A percentile compares a stretch with the other conserved stretches of the same genome.
These are phyloP conservation scores for Eucalyptus lansdowneana DNA, from an alignment of 345 rosid species.

Conservation along the genomic window DNA sequence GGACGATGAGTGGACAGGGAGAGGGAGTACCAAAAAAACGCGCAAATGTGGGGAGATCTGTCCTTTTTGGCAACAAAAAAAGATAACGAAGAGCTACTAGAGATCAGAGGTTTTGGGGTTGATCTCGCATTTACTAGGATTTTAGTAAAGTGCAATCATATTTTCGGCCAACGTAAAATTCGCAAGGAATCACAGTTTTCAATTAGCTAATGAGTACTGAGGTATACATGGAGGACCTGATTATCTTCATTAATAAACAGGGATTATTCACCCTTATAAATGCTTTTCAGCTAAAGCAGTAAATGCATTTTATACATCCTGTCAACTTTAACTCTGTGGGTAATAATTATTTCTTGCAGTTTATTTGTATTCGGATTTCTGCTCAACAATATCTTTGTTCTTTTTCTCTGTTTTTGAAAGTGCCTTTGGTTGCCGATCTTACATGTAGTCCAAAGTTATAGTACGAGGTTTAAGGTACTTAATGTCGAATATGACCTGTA, in stretches of 20 bases:
- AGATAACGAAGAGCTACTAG: neutral
- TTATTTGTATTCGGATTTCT: neutral
- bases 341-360: neutral
- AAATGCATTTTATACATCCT: neutral
- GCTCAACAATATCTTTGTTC: neutral
- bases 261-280: neutral
- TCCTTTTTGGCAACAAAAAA: neutral
- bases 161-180: neutral
- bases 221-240: neutral
- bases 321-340: neutral
- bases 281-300: neutral
- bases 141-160: neutral
- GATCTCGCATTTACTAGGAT: neutral
- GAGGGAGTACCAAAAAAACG: neutral
- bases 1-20: neutral
- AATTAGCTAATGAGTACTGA: neutral
- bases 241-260: neutral
- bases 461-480: neutral
- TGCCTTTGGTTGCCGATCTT: neutral
- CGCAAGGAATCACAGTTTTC: neutral
- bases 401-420: neutral
- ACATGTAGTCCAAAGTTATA: neutral
- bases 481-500: neutral
- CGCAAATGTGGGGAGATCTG: neutral
- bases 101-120: neutral